phyloP scores from a whole-genome alignment of 2,329 filamentous ascomycete genomes.

The Microsporum ferrugineum region DNA sequence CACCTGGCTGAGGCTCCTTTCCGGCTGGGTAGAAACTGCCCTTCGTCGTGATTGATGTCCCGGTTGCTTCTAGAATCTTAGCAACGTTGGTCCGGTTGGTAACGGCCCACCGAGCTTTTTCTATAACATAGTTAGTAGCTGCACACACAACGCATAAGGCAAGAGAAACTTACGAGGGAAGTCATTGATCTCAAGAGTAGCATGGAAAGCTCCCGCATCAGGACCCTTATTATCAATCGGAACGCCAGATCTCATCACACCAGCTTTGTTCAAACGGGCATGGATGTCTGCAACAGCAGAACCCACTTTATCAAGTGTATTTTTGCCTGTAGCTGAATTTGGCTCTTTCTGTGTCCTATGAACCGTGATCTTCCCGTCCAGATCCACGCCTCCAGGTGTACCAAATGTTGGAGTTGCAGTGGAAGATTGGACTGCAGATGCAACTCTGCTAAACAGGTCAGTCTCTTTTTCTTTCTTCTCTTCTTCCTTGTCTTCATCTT shows the following conservation, averaged over 20 bases:
- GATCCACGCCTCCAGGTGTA: conserved; percentile 46
- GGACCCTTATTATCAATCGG: conserved; percentile 98
- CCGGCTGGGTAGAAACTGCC: conserved; percentile 77
- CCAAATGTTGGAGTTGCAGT: conserved; percentile 32
- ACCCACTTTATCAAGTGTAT: conserved; percentile 72
- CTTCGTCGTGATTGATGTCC: conserved; percentile 94
- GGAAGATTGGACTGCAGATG: conserved; percentile 53
- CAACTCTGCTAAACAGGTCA: conserved; percentile 47
- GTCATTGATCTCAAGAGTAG: conserved; percentile 96
- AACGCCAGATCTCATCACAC: conserved; percentile 79
- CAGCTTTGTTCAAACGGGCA: conserved; percentile 75
- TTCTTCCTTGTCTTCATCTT: conserved; percentile 56
- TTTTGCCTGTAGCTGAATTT: conserved; percentile 38
- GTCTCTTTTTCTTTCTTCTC: conserved; percentile 56
- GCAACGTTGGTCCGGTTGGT: conserved; percentile 97
- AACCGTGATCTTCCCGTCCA: conserved; percentile 61
- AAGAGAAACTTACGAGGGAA: conserved; percentile 57
- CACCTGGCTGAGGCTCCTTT: conserved; percentile 63
- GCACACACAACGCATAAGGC: background rate
- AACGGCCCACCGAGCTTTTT: conserved; percentile 96
- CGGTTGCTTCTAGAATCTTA: conserved; percentile 90
- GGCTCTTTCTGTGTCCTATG: conserved; percentile 54
- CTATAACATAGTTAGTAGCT: conserved; percentile 23
- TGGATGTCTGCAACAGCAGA: conserved; percentile 89
- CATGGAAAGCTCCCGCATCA: conserved; percentile 91